A percentile compares a stretch with the other conserved stretches of the same genome.
Evolutionary conservation across 257 asterid species (phyloP).

Genomic region (Capsicum pubescens): DNA sequence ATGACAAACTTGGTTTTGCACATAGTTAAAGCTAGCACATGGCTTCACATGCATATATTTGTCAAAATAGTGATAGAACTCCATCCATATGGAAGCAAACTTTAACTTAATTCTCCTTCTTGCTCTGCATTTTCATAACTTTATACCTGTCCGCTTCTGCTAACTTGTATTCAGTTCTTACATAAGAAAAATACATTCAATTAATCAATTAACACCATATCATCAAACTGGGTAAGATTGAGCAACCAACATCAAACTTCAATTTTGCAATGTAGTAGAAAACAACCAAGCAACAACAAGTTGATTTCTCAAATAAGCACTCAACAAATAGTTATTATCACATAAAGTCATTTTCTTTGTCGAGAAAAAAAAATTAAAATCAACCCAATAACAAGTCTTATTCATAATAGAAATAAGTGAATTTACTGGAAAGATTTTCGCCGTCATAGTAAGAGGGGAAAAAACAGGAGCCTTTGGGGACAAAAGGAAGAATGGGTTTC

Average conservation of each 20-base stretch:
- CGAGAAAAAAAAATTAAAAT: no score
- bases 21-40: slow-evolving; percentile 37
- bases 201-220: background rate
- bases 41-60: slow-evolving; percentile 41
- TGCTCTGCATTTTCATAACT: background rate
- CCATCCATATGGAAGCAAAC: slow-evolving; percentile 24
- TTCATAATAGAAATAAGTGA: background rate
- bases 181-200: background rate
- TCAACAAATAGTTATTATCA: no score
- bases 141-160: background rate
- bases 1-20: slow-evolving; percentile 37
- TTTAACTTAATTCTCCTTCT: slow-evolving; percentile 9
- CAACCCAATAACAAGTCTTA: no score
- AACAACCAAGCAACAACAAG: background rate
- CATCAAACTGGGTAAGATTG: background rate
- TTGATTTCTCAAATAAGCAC: background rate
- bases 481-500: slow-evolving; percentile 67
- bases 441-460: slow-evolving; percentile 60
- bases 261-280: background rate
- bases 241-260: slow-evolving; percentile 13
- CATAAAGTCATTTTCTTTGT: no score
- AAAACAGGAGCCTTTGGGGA: slow-evolving; percentile 81
- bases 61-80: slow-evolving; percentile 19
- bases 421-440: slow-evolving; percentile 47
- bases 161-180: background rate